Percentiles rank a stretch among this genome's conserved stretches.
Conservation (phyloP, 23 red algal genomes). For the Rhodosorus marinus region DNA sequence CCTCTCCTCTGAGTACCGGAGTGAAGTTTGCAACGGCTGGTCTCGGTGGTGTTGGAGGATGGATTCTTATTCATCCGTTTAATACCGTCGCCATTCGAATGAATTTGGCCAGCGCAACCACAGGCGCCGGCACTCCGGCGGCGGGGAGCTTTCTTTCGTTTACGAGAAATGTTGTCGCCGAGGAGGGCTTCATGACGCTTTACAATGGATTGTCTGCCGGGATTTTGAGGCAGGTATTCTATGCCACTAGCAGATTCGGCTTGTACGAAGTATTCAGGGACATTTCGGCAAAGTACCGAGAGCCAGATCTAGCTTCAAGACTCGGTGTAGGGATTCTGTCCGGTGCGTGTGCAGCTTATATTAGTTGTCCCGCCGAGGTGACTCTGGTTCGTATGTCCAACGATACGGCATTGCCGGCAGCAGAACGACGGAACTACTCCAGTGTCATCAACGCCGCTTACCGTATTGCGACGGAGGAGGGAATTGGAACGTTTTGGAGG, state of each 20-base stretch:
- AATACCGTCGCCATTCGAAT: background rate
- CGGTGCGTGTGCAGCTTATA: constrained; percentile 46
- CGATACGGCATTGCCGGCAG: constrained; percentile 43
- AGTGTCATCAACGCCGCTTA: constrained; percentile 45
- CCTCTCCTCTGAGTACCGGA: background rate
- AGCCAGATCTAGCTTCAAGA: background rate
- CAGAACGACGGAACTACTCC: constrained; percentile 46
- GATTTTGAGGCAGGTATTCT: constrained; percentile 84
- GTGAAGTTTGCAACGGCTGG: background rate
- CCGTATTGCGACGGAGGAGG: constrained; percentile 73
- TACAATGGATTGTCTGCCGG: constrained; percentile 76
- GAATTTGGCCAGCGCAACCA: background rate
- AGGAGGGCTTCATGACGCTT: constrained; percentile 36
- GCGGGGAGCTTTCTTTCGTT: background rate
- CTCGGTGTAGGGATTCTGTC: constrained; percentile 52
- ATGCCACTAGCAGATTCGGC: constrained; percentile 80
- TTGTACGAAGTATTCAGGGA: constrained; percentile 61
- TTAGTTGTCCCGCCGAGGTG: constrained; percentile 55
- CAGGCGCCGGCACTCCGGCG: no score
- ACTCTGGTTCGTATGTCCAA: constrained; percentile 78
- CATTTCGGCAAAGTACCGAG: constrained; percentile 9
- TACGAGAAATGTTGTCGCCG: background rate
- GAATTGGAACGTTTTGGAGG: constrained; percentile 62
- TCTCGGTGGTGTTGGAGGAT: background rate
- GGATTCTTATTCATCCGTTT: background rate